Evolutionary conservation across 805 yeast species (phyloP).

Genomic region (Yamadazyma nakazawae): DNA sequence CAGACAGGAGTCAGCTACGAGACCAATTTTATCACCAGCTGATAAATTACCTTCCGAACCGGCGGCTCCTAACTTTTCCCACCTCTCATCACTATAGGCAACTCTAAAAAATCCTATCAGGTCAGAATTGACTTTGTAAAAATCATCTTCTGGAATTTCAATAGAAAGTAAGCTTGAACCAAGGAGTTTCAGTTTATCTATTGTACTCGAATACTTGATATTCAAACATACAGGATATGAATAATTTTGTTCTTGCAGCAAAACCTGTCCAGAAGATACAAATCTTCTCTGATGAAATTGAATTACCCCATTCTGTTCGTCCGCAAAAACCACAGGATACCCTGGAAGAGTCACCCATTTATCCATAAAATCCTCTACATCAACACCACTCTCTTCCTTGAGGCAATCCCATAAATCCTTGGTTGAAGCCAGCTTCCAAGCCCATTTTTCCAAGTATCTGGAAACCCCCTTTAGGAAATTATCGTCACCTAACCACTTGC

Average conservation of each 20-base stretch:
- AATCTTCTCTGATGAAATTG: slow-evolving; percentile 69
- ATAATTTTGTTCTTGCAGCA: too few species aligned
- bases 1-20: slow-evolving; percentile 77
- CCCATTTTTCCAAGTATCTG: slow-evolving; percentile 66
- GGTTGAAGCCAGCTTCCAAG: slow-evolving; percentile 74
- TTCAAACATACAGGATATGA: slow-evolving; percentile 63
- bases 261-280: slow-evolving; percentile 64
- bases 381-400: neutral
- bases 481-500: slow-evolving; percentile 75
- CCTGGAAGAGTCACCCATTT: slow-evolving; percentile 79
- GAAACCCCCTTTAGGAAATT: slow-evolving; percentile 70
- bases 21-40: slow-evolving; percentile 73
- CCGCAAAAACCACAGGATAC: slow-evolving; percentile 67
- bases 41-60: slow-evolving; percentile 49
- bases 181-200: neutral
- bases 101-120: slow-evolving; percentile 72
- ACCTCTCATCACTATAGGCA: slow-evolving; percentile 58
- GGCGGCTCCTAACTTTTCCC: slow-evolving; percentile 57
- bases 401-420: slow-evolving; percentile 72
- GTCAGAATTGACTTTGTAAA: slow-evolving; percentile 68
- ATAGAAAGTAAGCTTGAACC: neutral
- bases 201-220: slow-evolving; percentile 52
- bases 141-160: slow-evolving; percentile 30
- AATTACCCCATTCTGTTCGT: slow-evolving; percentile 47
- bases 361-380: slow-evolving; percentile 1